Evolutionary conservation across 371 early-diverging fungal species (phyloP).

Genomic region (Agmasoma carcini): DNA sequence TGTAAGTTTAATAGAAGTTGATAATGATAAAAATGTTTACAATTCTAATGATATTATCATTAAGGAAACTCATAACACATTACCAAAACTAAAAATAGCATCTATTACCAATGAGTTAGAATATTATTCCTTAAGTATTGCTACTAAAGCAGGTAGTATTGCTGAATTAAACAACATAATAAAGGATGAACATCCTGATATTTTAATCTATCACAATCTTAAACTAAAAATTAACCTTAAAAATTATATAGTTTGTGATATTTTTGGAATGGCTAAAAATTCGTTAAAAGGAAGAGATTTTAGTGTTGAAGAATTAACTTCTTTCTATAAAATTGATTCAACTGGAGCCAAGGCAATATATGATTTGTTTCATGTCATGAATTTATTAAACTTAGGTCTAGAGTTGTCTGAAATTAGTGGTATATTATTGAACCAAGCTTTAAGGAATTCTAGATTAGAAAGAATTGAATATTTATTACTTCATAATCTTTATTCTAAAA

Average conservation of each 20-base stretch:
- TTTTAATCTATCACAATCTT: slow-evolving; percentile 36
- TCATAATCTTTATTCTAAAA: slow-evolving; percentile 67
- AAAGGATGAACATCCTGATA: slow-evolving; percentile 21
- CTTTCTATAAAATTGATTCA: neutral
- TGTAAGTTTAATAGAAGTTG: slow-evolving; percentile 36
- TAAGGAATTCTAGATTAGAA: slow-evolving; percentile 80
- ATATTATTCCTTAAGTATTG: slow-evolving; percentile 11
- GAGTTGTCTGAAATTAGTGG: slow-evolving; percentile 51
- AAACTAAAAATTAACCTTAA: neutral
- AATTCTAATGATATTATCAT: no score
- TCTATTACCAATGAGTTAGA: slow-evolving; percentile 14
- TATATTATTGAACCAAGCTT: slow-evolving; percentile 56
- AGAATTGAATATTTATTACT: slow-evolving; percentile 87
- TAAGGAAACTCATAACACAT: no score
- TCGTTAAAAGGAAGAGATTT: slow-evolving; percentile 41
- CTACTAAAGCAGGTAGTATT: neutral
- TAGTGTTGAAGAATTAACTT: slow-evolving; percentile 34
- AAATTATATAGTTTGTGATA: slow-evolving; percentile 36
- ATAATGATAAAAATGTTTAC: slow-evolving; percentile 8
- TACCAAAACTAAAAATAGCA: slow-evolving; percentile 16
- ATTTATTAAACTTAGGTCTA: slow-evolving; percentile 43
- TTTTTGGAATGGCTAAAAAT: slow-evolving; percentile 29
- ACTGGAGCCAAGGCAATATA: slow-evolving; percentile 22
- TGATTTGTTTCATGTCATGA: slow-evolving; percentile 30
- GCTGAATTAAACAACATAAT: slow-evolving; percentile 12